These are phyloP conservation scores for Neoascochyta sp. DNA, from an alignment of 2,329 filamentous ascomycete genomes.

Conservation along the genomic window DNA sequence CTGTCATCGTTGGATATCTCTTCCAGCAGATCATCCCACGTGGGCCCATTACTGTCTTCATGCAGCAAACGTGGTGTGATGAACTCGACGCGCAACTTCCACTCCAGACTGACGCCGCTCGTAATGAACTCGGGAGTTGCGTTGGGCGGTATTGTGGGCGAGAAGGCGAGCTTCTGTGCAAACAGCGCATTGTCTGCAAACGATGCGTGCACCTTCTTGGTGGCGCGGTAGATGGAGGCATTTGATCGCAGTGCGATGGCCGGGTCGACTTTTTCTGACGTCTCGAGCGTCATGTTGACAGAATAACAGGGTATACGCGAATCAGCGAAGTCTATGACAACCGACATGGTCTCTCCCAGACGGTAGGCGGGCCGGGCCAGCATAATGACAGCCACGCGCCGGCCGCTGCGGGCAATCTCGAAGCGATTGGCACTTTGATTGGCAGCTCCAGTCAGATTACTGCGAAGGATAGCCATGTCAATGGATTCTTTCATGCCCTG, in stretches of 20 bases:
- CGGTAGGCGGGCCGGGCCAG: constrained; percentile 84
- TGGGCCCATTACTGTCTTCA: constrained; percentile 29
- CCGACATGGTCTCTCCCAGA: constrained; percentile 80
- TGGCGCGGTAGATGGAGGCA: constrained; percentile 81
- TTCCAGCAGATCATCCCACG: constrained; percentile 60
- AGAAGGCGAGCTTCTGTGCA: constrained; percentile 73
- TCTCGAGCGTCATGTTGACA: constrained; percentile 79
- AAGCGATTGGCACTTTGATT: constrained; percentile 87
- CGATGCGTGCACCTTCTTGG: constrained; percentile 73
- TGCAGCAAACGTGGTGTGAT: constrained; percentile 64
- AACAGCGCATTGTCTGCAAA: constrained; percentile 81
- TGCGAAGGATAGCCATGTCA: constrained; percentile 79
- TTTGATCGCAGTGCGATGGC: constrained; percentile 79
- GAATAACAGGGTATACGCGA: constrained; percentile 81
- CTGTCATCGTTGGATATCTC: constrained; percentile 75
- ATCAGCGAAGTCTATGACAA: constrained; percentile 77
- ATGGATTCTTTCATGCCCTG: constrained; percentile 77
- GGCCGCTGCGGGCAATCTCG: constrained; percentile 89
- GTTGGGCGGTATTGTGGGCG: constrained; percentile 73
- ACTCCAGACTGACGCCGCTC: constrained; percentile 79
- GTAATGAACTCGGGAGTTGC: constrained; percentile 92
- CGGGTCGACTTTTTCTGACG: constrained; percentile 75
- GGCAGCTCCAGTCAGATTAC: constrained; percentile 56
- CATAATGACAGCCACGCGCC: constrained; percentile 84
- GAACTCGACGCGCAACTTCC: constrained; percentile 89